Base-by-base conservation (phyloP, 2,329 filamentous ascomycete genomes). In the Aspergillus intermedius region DNA sequence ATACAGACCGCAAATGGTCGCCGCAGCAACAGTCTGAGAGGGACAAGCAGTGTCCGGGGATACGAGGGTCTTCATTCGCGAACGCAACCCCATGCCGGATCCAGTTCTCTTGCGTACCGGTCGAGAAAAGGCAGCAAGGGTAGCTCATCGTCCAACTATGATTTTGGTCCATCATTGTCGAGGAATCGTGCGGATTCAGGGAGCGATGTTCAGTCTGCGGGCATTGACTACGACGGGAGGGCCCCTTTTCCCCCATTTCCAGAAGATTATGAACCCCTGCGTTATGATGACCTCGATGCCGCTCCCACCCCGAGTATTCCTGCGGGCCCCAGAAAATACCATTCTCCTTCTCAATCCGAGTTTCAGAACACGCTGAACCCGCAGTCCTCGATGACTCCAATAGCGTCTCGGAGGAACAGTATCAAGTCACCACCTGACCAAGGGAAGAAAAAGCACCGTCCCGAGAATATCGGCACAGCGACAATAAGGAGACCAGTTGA, bases 231-330 rank as follows among this genome's bases (percentile, higher is more conserved):
- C 46, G 37, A 40, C 8, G 68, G 68, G 34, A 60, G 69, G 25
- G 66, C 59, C 55, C 49, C 60, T 2, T 65, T 58, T 42, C 47
- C 50, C 8, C 54, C 58, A 13, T 60, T 60, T 28, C 43, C 55
- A 6, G 57, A 61, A 12, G n/a, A 52, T 28, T 21, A 48, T n/a
- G 56, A 54, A 5, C 55, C 63, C 45, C 60, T 62, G 8, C 34
- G 59, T n/a, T 62, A 69, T 45, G 80, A 86, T 59, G 61, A 56
- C 17, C 83, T 85, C 69, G 87, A 93, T 64, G 87, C 89, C 45
- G 91, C 90, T 22, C 91, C 91, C 12, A 91, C 86, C 34, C 91
- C 91, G 4, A 91, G 83, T 23, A 78, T 96, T 32, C 89, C 88
- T 30, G 85, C 79, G 44, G 91, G 91, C 4, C 88, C 91, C 49